Conservation (phyloP, 371 early-diverging fungal species). For the Saksenaea oblongispora region DNA sequence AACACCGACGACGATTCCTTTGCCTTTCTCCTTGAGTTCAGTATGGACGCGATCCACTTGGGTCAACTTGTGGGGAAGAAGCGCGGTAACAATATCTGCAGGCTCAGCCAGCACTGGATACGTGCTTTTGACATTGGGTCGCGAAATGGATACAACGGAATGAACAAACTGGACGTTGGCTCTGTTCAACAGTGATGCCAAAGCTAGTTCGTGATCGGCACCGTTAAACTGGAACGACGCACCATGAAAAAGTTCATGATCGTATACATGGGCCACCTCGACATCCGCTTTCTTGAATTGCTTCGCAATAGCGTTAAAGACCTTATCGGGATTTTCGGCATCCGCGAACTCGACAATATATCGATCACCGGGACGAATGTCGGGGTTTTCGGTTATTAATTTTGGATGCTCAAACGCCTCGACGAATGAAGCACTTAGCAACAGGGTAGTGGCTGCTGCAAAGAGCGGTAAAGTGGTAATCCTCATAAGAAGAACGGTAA, state of each 20-base stretch:
- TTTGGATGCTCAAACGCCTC: neutral
- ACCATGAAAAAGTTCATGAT: conserved; percentile 46
- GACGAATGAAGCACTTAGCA: neutral
- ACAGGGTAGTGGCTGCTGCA: neutral
- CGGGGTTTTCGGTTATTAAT: neutral
- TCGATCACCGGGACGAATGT: conserved; percentile 14
- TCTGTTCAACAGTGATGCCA: conserved; percentile 3
- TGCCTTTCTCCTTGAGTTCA: conserved; percentile 47
- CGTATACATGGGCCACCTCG: conserved; percentile 23
- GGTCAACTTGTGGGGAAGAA: conserved; percentile 31
- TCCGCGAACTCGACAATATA: conserved; percentile 35
- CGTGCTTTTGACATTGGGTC: conserved; percentile 1
- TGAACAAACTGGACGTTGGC: conserved; percentile 11
- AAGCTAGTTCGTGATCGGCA: neutral
- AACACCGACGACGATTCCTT: conserved; percentile 66
- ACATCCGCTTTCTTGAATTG: conserved; percentile 27
- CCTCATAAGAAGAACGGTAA: neutral
- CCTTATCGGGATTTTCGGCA: conserved; percentile 6
- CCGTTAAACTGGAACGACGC: conserved; percentile 30
- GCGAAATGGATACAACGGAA: neutral
- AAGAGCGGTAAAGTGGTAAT: neutral
- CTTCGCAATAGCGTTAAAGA: conserved; percentile 22
- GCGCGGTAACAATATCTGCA: neutral
- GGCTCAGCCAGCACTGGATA: neutral
- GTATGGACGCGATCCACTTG: conserved; percentile 31